Base-by-base conservation (phyloP, 179 eudicot species). In the Gypsophila paniculata region DNA sequence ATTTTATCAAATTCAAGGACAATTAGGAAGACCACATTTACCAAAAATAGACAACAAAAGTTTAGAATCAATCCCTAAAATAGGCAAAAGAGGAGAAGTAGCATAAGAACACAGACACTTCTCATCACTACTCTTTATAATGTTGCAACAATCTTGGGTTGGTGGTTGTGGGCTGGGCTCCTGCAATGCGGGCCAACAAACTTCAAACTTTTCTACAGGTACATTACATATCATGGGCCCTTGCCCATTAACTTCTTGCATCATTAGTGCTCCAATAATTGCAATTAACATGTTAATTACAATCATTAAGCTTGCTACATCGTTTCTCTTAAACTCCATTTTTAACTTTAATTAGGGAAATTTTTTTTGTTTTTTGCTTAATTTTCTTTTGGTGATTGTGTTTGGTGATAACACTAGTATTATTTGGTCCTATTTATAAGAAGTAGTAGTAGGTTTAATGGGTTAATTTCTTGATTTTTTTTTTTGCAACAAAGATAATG, bases 1-100 rank as follows among this genome's bases (percentile, higher is more conserved):
- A 1, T 29, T 29, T 42, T 0, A 42, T 9, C 8, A 42, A 42
- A 42, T 8, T 10, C 25, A 68, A 34, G 72, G 39, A 65, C 79
- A 76, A 71, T 17, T 59, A 4, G 79, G 68, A 23, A 76, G 75
- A 32, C 68, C 68, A 76, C 79, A 76, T 65, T 71, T 71, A 49
- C 29, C 67, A 71, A 76, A 76, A 2, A 76, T 65, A 48, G 67
- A 72, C 57, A 71, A 65, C 51, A 65, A 65, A 15, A 71, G 68
- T 3, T 17, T 23, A 26, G 44, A 44, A 17, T 71, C 66, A 71
- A 70, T 64, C 25, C 68, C 73, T 48, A 57, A 75, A 18, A 0
- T 9, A 48, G 68, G 77, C 61, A 68, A 68, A 60, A 75, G 60
- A 68, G 58, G 79, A 4, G 79, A 76, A 39, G 38, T 22, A 26